Base-by-base conservation (phyloP, 2,329 filamentous ascomycete genomes). In the Fusarium domesticum region DNA sequence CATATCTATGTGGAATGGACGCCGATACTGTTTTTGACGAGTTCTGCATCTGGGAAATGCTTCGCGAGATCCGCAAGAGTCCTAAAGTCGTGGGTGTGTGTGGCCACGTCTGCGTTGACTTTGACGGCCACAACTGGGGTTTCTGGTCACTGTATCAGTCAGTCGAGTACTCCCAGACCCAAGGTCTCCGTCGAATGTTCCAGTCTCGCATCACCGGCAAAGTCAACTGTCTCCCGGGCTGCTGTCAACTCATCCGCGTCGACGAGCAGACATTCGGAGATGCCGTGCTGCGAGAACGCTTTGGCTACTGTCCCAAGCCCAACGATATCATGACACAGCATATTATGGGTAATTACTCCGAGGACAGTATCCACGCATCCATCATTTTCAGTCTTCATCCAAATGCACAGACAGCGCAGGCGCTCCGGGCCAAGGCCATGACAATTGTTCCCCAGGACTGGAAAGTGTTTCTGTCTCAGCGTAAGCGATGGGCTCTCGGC, bases 231-330 rank as follows among this genome's bases (percentile, higher is more conserved):
- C 64, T 74, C 2, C 71, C 72, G 0, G 72, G 73, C 5, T 75
- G 73, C 37, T 76, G 73, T 45, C 73, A 76, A 52, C 64, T 76
- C 14, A 71, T 76, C 39, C 71, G 70, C 11, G 68, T 76, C 11
- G 71, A 73, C 39, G 72, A 75, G 48, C 69, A 71, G 10, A 76
- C 74, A 0, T 74, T 72, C 52, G 71, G 72, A 2, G 71, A 75
- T 47, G 61, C 62, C 14, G 68, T 75, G 5, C 69, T 75, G 23
- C 62, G 72, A 4, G 62, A 74, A 36, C 65, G 67, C 1, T 76
- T 76, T 38, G 72, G 72, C 4, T 75, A 76, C 58, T 71, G 69
- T 44, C 73, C 73, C 6, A 70, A 69, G 43, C 70, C 70, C n/a
- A 72, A 71, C 39, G 73, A 76, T 43, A 63, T 69, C 35, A 70